phyloP scores from a whole-genome alignment of 176 grass and related monocot species.

The Juncus effusus region DNA sequence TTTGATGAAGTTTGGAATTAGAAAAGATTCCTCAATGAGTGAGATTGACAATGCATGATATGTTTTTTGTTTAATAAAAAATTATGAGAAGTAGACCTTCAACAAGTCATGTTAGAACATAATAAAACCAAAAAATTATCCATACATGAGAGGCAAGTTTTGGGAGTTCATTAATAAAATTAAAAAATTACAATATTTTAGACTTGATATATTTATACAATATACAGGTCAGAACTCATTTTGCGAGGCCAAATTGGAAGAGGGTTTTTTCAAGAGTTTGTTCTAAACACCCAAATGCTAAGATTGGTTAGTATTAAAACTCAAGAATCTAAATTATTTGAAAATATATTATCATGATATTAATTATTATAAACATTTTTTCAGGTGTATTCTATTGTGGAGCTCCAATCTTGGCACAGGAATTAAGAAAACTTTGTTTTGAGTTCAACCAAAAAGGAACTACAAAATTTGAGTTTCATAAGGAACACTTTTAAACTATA shows the following conservation, averaged over 20 bases:
- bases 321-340: background rate
- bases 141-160: too few species aligned
- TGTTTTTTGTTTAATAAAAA: too few species aligned
- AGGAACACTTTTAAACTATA: slow-evolving; percentile 31
- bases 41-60: too few species aligned
- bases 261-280: slow-evolving; percentile 35
- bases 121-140: too few species aligned
- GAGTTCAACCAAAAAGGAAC: slow-evolving; percentile 38
- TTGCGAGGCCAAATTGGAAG: slow-evolving; percentile 36
- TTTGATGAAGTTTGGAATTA: too few species aligned
- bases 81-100: too few species aligned
- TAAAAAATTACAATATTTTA: too few species aligned
- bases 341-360: background rate
- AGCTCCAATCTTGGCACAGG: slow-evolving; percentile 29
- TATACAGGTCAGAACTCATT: slow-evolving; percentile 34
- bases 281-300: slow-evolving; percentile 28
- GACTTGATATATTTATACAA: background rate
- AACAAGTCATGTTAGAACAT: too few species aligned
- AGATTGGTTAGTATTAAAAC: slow-evolving; percentile 23
- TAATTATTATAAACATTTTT: slow-evolving; percentile 1
- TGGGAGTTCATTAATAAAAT: too few species aligned
- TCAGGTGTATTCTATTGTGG: slow-evolving; percentile 34
- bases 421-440: slow-evolving; percentile 26
- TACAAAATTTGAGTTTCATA: slow-evolving; percentile 37
- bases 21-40: too few species aligned